Conservation (phyloP, 768 basidiomycete genomes). For the Lactarius hengduanensis region DNA sequence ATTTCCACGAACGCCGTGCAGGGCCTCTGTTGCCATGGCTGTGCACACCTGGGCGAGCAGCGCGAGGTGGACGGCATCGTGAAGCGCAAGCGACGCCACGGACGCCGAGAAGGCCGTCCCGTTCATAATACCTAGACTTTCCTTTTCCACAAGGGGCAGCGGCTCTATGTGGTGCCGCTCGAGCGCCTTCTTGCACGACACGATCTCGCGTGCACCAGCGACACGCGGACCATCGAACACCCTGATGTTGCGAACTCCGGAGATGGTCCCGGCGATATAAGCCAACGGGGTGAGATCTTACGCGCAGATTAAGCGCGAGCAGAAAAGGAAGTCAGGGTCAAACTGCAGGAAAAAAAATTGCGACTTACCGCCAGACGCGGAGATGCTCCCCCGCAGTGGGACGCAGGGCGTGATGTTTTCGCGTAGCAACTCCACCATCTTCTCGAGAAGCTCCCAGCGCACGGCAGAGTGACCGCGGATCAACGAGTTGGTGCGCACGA, state of each 20-base stretch:
- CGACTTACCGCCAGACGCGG: constrained; percentile 70
- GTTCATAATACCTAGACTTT: constrained; percentile 78
- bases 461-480: constrained; percentile 88
- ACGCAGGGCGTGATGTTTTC: constrained; percentile 76
- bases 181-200: constrained; percentile 56
- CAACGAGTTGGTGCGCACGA: constrained; percentile 86
- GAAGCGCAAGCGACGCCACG: constrained; percentile 67
- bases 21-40: constrained; percentile 81
- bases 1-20: constrained; percentile 66
- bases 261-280: constrained; percentile 60
- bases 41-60: constrained; percentile 71
- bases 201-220: constrained; percentile 49
- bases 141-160: constrained; percentile 67
- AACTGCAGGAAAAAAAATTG: not conserved
- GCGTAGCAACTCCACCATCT: constrained; percentile 68
- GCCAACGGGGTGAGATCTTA: constrained; percentile 29
- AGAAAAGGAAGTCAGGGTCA: not conserved
- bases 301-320: not conserved
- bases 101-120: constrained; percentile 85
- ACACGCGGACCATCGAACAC: constrained; percentile 57
- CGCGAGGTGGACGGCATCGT: constrained; percentile 68
- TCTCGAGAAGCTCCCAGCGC: constrained; percentile 74
- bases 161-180: constrained; percentile 59
- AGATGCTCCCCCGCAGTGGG: constrained; percentile 83
- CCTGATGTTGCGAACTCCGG: constrained; percentile 77